phyloP scores from a whole-genome alignment of 768 basidiomycete genomes.

The Mycena indigotica region DNA sequence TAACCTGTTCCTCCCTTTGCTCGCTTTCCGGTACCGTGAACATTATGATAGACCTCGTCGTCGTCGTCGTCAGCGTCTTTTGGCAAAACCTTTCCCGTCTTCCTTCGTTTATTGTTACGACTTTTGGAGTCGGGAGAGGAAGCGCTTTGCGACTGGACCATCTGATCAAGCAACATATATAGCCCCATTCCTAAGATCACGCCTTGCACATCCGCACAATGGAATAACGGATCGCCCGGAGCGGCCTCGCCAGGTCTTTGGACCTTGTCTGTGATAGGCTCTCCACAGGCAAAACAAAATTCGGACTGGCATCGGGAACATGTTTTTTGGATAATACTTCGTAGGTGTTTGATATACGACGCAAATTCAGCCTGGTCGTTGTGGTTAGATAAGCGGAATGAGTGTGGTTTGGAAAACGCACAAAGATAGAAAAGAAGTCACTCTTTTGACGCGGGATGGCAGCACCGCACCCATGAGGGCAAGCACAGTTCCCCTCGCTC shows the following conservation, averaged over 20 bases:
- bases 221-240: constrained; percentile 68
- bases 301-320: constrained; percentile 65
- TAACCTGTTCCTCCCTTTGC: constrained; percentile 84
- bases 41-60: constrained; percentile 50
- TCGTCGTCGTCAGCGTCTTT: constrained; percentile 33
- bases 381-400: constrained; percentile 17
- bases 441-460: constrained; percentile 61
- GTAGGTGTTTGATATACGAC: constrained; percentile 67
- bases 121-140: constrained; percentile 37
- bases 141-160: constrained; percentile 54
- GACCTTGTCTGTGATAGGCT: constrained; percentile 52
- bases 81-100: constrained; percentile 33
- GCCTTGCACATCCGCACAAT: constrained; percentile 89
- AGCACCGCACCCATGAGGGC: constrained; percentile 76
- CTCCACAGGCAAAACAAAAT: constrained; percentile 79
- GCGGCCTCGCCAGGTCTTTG: constrained; percentile 46
- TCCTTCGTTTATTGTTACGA: constrained; percentile 49
- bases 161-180: constrained; percentile 72
- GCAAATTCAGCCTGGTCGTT: constrained; percentile 66
- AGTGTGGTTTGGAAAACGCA: constrained; percentile 42
- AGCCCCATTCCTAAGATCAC: constrained; percentile 90
- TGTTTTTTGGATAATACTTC: constrained; percentile 53
- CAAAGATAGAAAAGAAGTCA: constrained; percentile 83
- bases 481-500: constrained; percentile 60
- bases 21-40: constrained; percentile 55